A percentile compares a stretch with the other conserved stretches of the same genome.
These are phyloP conservation scores for Sugiyamaella valdiviana DNA, from an alignment of 805 yeast genomes.

Conservation along the genomic window DNA sequence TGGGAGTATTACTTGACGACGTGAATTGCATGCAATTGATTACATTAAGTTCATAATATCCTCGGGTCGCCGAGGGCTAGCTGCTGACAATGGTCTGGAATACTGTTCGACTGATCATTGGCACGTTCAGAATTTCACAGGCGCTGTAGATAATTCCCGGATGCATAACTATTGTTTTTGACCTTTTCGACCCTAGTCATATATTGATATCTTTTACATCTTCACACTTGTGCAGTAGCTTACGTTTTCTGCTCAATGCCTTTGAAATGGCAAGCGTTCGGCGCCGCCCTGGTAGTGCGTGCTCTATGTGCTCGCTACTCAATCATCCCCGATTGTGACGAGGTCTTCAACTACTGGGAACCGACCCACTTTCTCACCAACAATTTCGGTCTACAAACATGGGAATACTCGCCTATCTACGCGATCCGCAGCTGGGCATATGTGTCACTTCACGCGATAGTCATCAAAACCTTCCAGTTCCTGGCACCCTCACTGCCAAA, in stretches of 20 bases:
- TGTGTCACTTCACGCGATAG: conserved; percentile 41
- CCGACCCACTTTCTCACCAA: conserved; percentile 74
- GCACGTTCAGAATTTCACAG: too few species aligned
- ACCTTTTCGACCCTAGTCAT: background rate
- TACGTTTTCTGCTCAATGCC: background rate
- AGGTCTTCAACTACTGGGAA: conserved; percentile 89
- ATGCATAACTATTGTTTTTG: background rate
- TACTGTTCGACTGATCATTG: too few species aligned
- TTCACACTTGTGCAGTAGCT: background rate
- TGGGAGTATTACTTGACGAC: background rate
- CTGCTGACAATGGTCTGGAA: too few species aligned
- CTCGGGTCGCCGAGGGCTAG: too few species aligned
- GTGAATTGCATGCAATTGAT: background rate
- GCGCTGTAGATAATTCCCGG: background rate
- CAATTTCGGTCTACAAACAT: conserved; percentile 86
- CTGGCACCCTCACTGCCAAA: conserved; percentile 15
- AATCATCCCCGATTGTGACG: conserved; percentile 88
- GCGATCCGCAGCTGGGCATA: conserved; percentile 86
- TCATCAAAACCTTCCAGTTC: conserved; percentile 18
- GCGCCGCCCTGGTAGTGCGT: conserved; percentile 25
- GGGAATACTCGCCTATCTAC: conserved; percentile 91
- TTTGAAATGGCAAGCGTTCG: conserved; percentile 9
- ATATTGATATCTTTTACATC: background rate
- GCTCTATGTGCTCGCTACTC: conserved; percentile 44
- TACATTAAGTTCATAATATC: background rate